phyloP scores from a whole-genome alignment of 305 asterid species.

The Fraxinus dipetala region DNA sequence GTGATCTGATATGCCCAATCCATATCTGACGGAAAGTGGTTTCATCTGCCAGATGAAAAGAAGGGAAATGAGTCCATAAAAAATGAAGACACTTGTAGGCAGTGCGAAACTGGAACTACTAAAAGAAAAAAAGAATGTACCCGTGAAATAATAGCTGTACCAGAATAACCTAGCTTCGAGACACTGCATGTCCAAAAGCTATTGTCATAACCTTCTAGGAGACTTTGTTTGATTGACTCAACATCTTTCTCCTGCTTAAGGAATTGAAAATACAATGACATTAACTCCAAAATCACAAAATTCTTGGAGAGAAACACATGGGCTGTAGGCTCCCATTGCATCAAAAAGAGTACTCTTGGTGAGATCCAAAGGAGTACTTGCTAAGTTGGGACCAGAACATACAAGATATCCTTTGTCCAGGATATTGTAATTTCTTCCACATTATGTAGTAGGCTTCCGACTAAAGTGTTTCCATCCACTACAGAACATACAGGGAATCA shows the following conservation, averaged over 20 bases:
- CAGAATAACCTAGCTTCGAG: conserved; percentile 88
- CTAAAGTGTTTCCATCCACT: neutral
- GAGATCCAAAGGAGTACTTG: neutral
- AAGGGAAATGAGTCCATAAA: neutral
- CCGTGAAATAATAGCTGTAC: conserved; percentile 89
- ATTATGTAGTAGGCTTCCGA: neutral
- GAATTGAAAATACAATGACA: conserved; percentile 21
- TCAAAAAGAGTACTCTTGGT: neutral
- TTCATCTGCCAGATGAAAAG: conserved; percentile 52
- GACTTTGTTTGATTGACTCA: conserved; percentile 58
- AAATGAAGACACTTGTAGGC: neutral
- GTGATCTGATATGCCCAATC: conserved; percentile 82
- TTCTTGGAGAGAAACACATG: neutral
- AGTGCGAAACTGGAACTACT: neutral
- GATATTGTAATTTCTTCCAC: neutral
- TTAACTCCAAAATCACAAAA: neutral
- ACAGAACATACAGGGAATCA: neutral
- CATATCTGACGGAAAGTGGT: conserved; percentile 82
- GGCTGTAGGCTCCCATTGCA: neutral
- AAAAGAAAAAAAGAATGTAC: conserved; percentile 37
- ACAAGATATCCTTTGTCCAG: neutral
- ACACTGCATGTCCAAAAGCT: conserved; percentile 94
- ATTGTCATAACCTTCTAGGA: conserved; percentile 70
- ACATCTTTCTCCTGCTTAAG: conserved; percentile 82
- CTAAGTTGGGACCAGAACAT: neutral